Evolutionary conservation across 106 monocot genomes (phyloP).

Genomic region (Dendrobium catenatum): DNA sequence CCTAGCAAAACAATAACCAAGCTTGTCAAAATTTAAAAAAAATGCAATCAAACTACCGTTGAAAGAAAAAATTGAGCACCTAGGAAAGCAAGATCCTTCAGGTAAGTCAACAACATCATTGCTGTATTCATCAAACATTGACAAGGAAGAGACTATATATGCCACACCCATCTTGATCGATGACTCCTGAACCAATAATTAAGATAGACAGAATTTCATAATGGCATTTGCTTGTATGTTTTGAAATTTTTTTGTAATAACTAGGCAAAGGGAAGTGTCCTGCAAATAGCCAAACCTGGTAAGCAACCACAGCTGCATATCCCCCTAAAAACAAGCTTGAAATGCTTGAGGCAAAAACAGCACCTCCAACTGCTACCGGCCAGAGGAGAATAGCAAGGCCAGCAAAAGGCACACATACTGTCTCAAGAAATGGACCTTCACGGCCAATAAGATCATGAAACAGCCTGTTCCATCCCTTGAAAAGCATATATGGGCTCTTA

Average conservation of each 20-base stretch:
- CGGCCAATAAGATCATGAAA: constrained; percentile 88
- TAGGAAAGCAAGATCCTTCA: constrained; percentile 91
- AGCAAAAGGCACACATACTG: constrained; percentile 95
- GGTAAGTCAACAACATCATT: constrained; percentile 88
- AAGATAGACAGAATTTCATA: neutral
- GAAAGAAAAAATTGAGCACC: constrained; percentile 22
- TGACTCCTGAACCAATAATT: constrained; percentile 52
- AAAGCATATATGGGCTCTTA: constrained; percentile 87
- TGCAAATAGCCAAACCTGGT: constrained; percentile 51
- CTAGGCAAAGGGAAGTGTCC: no score
- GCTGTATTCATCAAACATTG: constrained; percentile 89
- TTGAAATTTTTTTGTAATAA: neutral
- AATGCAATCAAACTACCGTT: neutral
- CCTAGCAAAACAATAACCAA: constrained; percentile 19
- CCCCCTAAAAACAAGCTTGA: constrained; percentile 70
- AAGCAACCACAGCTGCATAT: constrained; percentile 70
- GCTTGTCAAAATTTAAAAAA: neutral
- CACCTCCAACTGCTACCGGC: constrained; percentile 74
- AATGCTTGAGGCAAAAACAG: constrained; percentile 54
- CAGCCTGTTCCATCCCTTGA: constrained; percentile 87
- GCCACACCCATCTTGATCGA: constrained; percentile 56
- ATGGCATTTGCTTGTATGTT: neutral
- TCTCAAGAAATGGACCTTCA: constrained; percentile 95
- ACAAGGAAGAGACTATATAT: constrained; percentile 59
- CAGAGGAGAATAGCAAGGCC: constrained; percentile 90